Evolutionary conservation across 352 stramenopile genomes (phyloP).

Genomic region (Paralagenidium karlingii): DNA sequence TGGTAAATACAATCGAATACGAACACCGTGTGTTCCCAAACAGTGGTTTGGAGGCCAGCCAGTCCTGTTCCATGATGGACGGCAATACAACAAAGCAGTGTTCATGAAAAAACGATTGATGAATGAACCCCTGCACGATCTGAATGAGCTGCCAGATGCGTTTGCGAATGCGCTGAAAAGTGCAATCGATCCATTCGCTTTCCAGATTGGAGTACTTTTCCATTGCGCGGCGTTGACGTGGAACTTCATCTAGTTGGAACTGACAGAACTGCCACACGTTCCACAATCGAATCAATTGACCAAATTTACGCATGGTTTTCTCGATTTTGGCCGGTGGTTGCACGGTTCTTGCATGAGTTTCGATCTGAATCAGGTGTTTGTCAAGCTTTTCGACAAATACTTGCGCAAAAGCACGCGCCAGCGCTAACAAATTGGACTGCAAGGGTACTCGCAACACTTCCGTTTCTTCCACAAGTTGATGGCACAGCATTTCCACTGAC

Average conservation of each 20-base stretch:
- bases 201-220: constrained; percentile 19
- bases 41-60: constrained; percentile 37
- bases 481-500: constrained; percentile 47
- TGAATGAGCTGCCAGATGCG: constrained; percentile 35
- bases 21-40: constrained; percentile 45
- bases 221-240: constrained; percentile 12
- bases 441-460: constrained; percentile 51
- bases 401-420: constrained; percentile 49
- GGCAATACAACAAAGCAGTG: constrained; percentile 24
- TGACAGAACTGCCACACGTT: constrained; percentile 56
- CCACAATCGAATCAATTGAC: constrained; percentile 32
- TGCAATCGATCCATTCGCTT: constrained; percentile 46
- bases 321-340: too few relatives aligned
- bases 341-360: too few relatives aligned
- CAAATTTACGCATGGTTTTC: too few relatives aligned
- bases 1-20: constrained; percentile 37
- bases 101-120: constrained; percentile 50
- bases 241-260: constrained; percentile 34
- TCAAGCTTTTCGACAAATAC: constrained; percentile 42
- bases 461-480: constrained; percentile 62
- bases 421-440: constrained; percentile 41
- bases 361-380: too few relatives aligned
- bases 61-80: constrained; percentile 43
- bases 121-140: constrained; percentile 31
- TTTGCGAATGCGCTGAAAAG: constrained; percentile 43